Evolutionary conservation across 2,329 filamentous ascomycete species (phyloP).

Genomic region (Aspergillus luchuensis): DNA sequence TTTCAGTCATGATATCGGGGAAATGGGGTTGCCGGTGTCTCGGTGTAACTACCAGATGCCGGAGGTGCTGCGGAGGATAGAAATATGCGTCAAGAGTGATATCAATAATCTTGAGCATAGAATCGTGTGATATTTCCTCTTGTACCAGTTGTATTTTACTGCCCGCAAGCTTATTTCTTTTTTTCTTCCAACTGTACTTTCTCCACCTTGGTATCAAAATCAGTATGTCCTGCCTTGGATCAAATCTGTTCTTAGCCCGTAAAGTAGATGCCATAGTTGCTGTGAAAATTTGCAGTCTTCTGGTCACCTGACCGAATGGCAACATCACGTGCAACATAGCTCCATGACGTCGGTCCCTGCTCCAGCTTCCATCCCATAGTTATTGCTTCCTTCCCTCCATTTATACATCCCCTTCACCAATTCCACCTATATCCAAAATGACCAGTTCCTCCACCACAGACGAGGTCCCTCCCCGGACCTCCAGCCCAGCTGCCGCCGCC

Average conservation of each 20-base stretch:
- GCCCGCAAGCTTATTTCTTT: conserved; percentile 47
- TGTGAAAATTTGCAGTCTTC: background rate
- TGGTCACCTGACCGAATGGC: background rate
- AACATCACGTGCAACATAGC: background rate
- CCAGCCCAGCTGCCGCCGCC: background rate
- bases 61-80: conserved; percentile 36
- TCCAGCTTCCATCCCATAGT: background rate
- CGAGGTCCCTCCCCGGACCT: background rate
- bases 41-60: conserved; percentile 31
- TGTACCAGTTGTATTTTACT: conserved; percentile 54
- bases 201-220: conserved; percentile 12
- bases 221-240: background rate
- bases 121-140: conserved; percentile 46
- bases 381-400: background rate
- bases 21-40: conserved; percentile 31
- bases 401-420: background rate
- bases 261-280: background rate
- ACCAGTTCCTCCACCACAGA: conserved; percentile 5
- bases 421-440: conserved; percentile 7
- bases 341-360: background rate
- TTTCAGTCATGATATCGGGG: conserved; percentile 24
- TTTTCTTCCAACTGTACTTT: conserved; percentile 37
- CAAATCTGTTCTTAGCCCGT: background rate
- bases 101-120: conserved; percentile 48
- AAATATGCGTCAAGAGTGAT: conserved; percentile 48